Evolutionary conservation across 169 alveolate genomes (phyloP).

Genomic region (Babesia ovata): DNA sequence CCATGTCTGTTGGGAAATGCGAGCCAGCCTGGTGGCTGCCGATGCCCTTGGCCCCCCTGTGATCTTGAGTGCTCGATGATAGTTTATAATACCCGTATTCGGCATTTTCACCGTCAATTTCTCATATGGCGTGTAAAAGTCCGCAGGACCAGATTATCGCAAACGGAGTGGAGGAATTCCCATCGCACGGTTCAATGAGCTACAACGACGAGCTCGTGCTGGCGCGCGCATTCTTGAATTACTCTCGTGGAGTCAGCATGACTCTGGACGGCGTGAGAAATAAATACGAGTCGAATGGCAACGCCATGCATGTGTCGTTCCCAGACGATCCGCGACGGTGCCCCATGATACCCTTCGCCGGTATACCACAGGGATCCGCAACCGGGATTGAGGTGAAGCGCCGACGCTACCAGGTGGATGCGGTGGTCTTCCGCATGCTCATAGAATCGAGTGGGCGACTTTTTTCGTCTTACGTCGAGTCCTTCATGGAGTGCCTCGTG

Average conservation of each 20-base stretch:
- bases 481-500: constrained; percentile 45
- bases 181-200: constrained; percentile 20
- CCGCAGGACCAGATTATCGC: constrained; percentile 16
- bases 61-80: no score
- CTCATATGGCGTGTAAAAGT: neutral
- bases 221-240: constrained; percentile 51
- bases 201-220: constrained; percentile 26
- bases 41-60: no score
- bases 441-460: constrained; percentile 24
- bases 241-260: constrained; percentile 45
- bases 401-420: constrained; percentile 55
- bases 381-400: constrained; percentile 27
- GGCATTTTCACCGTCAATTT: neutral
- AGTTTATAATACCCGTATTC: neutral
- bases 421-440: constrained; percentile 58
- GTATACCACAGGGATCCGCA: neutral
- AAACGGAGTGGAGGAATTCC: constrained; percentile 28
- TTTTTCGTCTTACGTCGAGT: constrained; percentile 57
- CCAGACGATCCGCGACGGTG: constrained; percentile 44
- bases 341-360: constrained; percentile 46
- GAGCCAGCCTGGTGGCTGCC: no score
- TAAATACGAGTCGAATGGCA: constrained; percentile 44
- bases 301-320: constrained; percentile 13
- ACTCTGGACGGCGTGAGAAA: constrained; percentile 12
- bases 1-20: no score